Conservation (phyloP, 331 rosid species). For the Rhamnella rubrinervis region DNA sequence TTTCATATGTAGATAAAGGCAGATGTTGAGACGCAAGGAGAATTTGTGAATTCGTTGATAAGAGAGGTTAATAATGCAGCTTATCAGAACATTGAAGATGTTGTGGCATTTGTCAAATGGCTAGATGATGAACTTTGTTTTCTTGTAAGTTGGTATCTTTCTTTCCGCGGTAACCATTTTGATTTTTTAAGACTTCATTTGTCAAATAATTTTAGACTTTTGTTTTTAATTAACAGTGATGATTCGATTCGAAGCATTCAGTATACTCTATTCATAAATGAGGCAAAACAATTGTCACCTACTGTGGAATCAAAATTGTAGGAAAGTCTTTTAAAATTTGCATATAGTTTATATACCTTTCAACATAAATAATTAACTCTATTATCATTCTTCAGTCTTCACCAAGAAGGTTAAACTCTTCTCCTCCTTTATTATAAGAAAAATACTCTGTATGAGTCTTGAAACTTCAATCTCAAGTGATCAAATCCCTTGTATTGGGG, state of each 20-base stretch:
- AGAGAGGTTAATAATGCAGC: slow-evolving; percentile 88
- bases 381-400: too few species aligned
- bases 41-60: slow-evolving; percentile 89
- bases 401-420: too few species aligned
- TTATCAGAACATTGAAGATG: slow-evolving; percentile 80
- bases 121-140: slow-evolving; percentile 97
- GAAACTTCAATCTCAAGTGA: too few species aligned
- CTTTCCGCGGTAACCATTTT: not conserved
- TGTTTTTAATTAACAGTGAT: not conserved
- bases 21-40: slow-evolving; percentile 96
- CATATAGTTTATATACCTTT: too few species aligned
- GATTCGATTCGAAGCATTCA: not conserved
- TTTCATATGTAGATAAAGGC: slow-evolving; percentile 77
- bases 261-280: not conserved
- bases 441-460: too few species aligned
- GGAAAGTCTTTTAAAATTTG: too few species aligned
- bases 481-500: too few species aligned
- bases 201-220: not conserved
- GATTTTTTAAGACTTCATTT: not conserved
- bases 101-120: slow-evolving; percentile 97
- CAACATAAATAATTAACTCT: too few species aligned
- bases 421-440: too few species aligned
- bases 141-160: slow-evolving; percentile 62
- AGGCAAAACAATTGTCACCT: not conserved
- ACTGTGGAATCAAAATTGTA: too few species aligned